Percentiles rank a stretch among this genome's conserved stretches.
phyloP scores from a whole-genome alignment of 371 early-diverging fungal genomes.

The Massospora cicadina region DNA sequence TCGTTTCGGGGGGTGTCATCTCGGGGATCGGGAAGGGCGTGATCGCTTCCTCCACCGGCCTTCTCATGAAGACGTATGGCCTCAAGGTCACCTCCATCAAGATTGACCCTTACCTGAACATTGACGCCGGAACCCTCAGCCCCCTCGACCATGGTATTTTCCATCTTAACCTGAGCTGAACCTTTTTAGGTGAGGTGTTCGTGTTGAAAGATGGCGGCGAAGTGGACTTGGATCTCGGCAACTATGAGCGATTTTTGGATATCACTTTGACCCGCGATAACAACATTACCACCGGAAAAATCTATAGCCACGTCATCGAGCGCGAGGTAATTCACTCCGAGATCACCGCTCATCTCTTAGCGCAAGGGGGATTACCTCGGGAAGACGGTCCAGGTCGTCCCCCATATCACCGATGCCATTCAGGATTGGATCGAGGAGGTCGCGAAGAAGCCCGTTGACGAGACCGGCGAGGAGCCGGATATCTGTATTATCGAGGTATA shows the following conservation, averaged over 20 bases:
- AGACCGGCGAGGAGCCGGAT: constrained; percentile 75
- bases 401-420: constrained; percentile 94
- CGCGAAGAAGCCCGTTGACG: constrained; percentile 65
- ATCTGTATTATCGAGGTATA: constrained; percentile 89
- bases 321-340: constrained; percentile 29
- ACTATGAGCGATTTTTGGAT: constrained; percentile 97
- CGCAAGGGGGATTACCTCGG: constrained; percentile 94
- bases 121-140: constrained; percentile 94
- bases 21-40: constrained; percentile 99
- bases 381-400: constrained; percentile 97
- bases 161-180: neutral
- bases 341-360: constrained; percentile 15
- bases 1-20: constrained; percentile 97
- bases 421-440: constrained; percentile 96
- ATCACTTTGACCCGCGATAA: constrained; percentile 85
- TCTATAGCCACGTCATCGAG: constrained; percentile 91
- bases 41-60: constrained; percentile 94
- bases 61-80: constrained; percentile 87
- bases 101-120: constrained; percentile 99
- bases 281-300: constrained; percentile 98
- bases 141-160: constrained; percentile 91
- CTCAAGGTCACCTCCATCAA: constrained; percentile 95
- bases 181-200: constrained; percentile 81
- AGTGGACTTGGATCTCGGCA: constrained; percentile 97
- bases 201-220: constrained; percentile 99